These are phyloP conservation scores for Coleophoma crateriformis DNA, from an alignment of 2,329 filamentous ascomycete species.

Conservation along the genomic window DNA sequence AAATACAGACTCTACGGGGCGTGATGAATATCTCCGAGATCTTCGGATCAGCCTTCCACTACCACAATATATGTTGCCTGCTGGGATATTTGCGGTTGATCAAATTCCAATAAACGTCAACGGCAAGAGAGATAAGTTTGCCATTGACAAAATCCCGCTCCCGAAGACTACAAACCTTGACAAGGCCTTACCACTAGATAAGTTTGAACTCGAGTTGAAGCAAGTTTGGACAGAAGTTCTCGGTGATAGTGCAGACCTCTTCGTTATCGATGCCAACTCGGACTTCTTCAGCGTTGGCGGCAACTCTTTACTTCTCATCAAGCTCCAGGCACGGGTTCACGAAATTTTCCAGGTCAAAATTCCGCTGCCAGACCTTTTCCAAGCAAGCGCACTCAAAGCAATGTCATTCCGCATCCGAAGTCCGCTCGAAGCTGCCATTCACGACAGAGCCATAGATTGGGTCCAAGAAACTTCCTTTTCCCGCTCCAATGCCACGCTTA, in stretches of 20 bases:
- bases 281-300: slow-evolving; percentile 29
- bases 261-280: too few species aligned
- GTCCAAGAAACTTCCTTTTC: background rate
- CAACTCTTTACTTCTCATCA: slow-evolving; percentile 25
- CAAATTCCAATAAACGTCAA: slow-evolving; percentile 24
- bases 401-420: background rate
- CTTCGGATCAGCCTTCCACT: slow-evolving; percentile 12
- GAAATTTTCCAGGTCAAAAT: slow-evolving; percentile 12
- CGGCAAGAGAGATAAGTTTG: slow-evolving; percentile 27
- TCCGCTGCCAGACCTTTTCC: slow-evolving; percentile 12
- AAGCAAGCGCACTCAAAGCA: slow-evolving; percentile 8
- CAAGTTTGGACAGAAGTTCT: slow-evolving; percentile 8
- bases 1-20: slow-evolving; percentile 1
- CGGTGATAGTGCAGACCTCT: slow-evolving; percentile 7
- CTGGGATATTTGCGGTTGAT: slow-evolving; percentile 20
- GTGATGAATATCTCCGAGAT: slow-evolving; percentile 10
- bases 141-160: slow-evolving; percentile 6
- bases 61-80: slow-evolving; percentile 31
- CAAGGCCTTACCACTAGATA: background rate
- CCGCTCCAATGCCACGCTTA: background rate
- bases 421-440: slow-evolving; percentile 4
- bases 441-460: slow-evolving; percentile 15
- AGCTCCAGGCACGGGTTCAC: slow-evolving; percentile 18
- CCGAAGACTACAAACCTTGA: background rate
- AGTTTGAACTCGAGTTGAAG: slow-evolving; percentile 4